A percentile compares a stretch with the other conserved stretches of the same genome.
phyloP scores from a whole-genome alignment of 495 filamentous ascomycete species.

The Lasiosphaeria hispida region DNA sequence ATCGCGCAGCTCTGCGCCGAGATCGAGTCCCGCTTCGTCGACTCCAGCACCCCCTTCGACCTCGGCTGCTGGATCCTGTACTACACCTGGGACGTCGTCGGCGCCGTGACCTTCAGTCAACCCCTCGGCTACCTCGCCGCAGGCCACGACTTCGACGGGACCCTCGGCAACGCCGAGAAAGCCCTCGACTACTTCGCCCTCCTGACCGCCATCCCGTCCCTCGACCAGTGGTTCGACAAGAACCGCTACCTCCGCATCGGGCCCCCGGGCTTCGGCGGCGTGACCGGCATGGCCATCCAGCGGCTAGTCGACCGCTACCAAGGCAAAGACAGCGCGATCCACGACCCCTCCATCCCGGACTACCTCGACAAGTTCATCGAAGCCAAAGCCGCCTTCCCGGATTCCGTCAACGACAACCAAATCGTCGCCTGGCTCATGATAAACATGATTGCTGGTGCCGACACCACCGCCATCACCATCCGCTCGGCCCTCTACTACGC shows the following conservation, averaged over 20 bases:
- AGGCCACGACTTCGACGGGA: conserved; percentile 25
- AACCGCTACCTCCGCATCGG: conserved; percentile 17
- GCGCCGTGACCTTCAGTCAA: conserved; percentile 32
- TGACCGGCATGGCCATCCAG: conserved; percentile 6
- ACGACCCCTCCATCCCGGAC: conserved; percentile 18
- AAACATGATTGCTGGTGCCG: conserved; percentile 51
- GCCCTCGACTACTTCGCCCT: conserved; percentile 26
- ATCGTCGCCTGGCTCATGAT: conserved; percentile 26
- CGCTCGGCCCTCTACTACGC: conserved; percentile 51
- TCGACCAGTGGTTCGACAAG: conserved; percentile 26
- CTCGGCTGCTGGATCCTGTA: conserved; percentile 23
- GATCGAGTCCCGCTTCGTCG: conserved; percentile 18
- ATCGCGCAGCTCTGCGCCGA: conserved; percentile 17
- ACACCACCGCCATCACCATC: conserved; percentile 53
- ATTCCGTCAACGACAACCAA: conserved; percentile 20
- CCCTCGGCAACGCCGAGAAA: conserved; percentile 8
- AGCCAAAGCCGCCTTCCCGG: conserved; percentile 20
- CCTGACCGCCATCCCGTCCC: conserved; percentile 11
- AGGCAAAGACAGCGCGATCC: conserved; percentile 11
- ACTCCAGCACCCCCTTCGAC: conserved; percentile 10
- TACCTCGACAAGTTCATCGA: conserved; percentile 31
- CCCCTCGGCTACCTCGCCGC: conserved; percentile 37
- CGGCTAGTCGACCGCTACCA: conserved; percentile 13
- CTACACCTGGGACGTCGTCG: conserved; percentile 36
- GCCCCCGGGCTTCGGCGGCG: conserved; percentile 18